Percentiles rank a stretch among this genome's conserved stretches.
These are phyloP conservation scores for Panicum virgatum DNA, from an alignment of 202 grass and related monocot genomes.

Conservation along the genomic window DNA sequence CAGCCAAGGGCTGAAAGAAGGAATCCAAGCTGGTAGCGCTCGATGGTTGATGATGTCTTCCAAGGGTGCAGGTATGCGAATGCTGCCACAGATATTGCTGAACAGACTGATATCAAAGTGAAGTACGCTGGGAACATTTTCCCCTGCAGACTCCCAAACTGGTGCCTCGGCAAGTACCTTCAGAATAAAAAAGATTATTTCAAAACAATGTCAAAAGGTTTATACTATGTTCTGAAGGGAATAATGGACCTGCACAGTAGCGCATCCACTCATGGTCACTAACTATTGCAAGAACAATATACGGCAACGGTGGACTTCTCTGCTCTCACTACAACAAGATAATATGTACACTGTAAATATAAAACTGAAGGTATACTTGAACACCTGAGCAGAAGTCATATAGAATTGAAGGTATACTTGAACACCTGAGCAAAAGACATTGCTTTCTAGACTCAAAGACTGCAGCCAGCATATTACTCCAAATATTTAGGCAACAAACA, in stretches of 20 bases:
- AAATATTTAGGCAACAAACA: background rate
- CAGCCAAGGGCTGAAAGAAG: constrained; percentile 62
- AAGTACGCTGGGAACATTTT: constrained; percentile 94
- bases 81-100: constrained; percentile 61
- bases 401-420: background rate
- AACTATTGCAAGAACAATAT: background rate
- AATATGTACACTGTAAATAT: background rate
- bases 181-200: background rate
- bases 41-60: constrained; percentile 58
- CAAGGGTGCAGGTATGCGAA: constrained; percentile 87
- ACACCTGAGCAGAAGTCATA: too few species aligned
- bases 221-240: background rate
- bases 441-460: background rate
- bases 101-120: constrained; percentile 59
- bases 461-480: background rate
- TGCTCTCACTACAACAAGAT: background rate
- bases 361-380: background rate
- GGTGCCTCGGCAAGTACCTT: constrained; percentile 78
- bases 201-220: constrained; percentile 2
- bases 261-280: background rate
- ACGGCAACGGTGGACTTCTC: background rate
- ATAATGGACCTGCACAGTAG: background rate
- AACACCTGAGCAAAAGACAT: background rate
- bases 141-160: constrained; percentile 70
- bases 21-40: constrained; percentile 79